Evolutionary conservation across 257 asterid species (phyloP), one percentile per base, ranked within the genome.

Genomic region (Knoxia roxburghii): DNA sequence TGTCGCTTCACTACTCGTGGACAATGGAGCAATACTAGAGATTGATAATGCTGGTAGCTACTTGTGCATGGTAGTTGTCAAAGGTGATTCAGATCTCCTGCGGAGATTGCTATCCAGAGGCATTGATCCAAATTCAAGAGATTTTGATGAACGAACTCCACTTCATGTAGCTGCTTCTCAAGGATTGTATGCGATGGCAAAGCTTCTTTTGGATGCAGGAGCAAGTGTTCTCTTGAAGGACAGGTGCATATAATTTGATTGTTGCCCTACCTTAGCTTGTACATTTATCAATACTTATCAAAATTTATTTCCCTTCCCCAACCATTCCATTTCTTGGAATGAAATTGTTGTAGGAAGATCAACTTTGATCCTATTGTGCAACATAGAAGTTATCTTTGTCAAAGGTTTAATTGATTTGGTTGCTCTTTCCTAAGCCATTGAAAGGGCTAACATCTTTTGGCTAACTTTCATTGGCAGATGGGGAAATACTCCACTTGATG

Each of bases 111-210:
- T 93, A 21, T 55, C 83, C 39, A 64, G 80, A 5, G 96, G 99
- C n/a, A 39, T 85, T 12, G 97, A 93, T 78, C 95, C 96, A 8
- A 84, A 90, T 75, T 70, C 83, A 15, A 65, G 70, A 55, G 95
- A 93, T 75, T 90, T 90, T 69, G 97, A 90, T 76, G 81, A 78
- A 21, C 85, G 97, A 45, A 82, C 96, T 52, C 85, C 99, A 57
- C 97, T 93, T 68, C 99, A 93, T 67, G 58, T 93, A 13, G 95
- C 96, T 50, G 84, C 95, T 35, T 82, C 95, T 55, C 96, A 86
- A 39, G 97, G 99, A 30, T 55, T 86, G 29, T 83, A 75, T 67
- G 68, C 84, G 61, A 86, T 90, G 91, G 90, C 95, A 5, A 90
- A 84, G 73, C 32, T 88, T 80, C 96, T 88, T n/a, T 23, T 88